Evolutionary conservation across 2,329 filamentous ascomycete species (phyloP).

Genomic region (Tolypocladium sp.): DNA sequence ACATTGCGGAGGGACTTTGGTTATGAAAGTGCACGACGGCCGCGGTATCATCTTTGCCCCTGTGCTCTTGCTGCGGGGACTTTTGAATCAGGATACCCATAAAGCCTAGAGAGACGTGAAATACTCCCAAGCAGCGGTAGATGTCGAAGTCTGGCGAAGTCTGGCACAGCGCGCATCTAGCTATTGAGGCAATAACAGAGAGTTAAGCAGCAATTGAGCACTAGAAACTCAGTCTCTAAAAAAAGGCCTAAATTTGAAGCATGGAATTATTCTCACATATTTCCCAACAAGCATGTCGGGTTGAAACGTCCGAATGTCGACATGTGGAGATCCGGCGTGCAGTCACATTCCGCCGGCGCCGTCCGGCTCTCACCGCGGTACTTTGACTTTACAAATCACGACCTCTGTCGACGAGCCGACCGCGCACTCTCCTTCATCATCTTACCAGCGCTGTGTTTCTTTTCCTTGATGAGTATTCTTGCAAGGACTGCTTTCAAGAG

Average conservation of each 20-base stretch:
- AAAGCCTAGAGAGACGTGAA: neutral
- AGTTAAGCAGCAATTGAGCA: neutral
- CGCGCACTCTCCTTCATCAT: neutral
- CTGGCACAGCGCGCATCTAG: neutral
- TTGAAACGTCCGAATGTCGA: neutral
- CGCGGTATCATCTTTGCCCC: neutral
- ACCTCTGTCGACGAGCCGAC: neutral
- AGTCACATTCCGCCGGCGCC: neutral
- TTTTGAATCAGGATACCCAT: too few species aligned
- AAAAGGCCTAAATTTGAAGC: neutral
- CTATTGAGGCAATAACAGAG: neutral
- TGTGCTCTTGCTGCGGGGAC: neutral
- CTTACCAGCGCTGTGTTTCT: neutral
- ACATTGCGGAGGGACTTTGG: too few species aligned
- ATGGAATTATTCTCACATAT: neutral
- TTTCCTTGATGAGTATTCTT: slow-evolving; percentile 10
- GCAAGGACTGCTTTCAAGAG: slow-evolving; percentile 3
- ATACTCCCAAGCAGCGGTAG: neutral
- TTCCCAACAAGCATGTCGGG: neutral
- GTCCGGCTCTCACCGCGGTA: neutral
- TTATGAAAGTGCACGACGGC: neutral
- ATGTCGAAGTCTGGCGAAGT: too few species aligned
- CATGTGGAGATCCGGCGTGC: neutral
- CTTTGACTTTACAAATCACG: neutral
- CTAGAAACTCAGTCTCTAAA: neutral